Conservation (phyloP, 805 yeast species). For the Kuraishia ogatae region DNA sequence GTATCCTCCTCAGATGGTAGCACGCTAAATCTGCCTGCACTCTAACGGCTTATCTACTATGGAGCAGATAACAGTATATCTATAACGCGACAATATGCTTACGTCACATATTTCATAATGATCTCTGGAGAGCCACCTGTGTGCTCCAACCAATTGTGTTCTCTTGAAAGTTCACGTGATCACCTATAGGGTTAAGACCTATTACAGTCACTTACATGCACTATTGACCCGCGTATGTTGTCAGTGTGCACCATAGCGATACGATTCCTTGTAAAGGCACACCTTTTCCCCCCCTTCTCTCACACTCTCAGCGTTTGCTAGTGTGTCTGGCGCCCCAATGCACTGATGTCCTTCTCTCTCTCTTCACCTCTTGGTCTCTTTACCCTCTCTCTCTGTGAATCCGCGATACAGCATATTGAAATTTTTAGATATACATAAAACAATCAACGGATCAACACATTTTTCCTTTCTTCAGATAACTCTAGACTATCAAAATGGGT, state of each 20-base stretch:
- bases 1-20: too few species aligned
- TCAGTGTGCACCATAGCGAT: background rate
- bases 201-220: background rate
- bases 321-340: background rate
- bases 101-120: too few species aligned
- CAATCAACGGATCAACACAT: background rate
- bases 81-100: too few species aligned
- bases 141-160: background rate
- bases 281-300: background rate
- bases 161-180: background rate
- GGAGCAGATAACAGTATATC: too few species aligned
- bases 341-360: background rate
- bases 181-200: background rate
- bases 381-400: background rate
- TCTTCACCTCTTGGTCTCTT: background rate
- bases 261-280: background rate
- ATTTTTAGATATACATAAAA: background rate
- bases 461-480: background rate
- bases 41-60: too few species aligned
- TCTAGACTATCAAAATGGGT: constrained; percentile 61
- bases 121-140: background rate
- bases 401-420: background rate
- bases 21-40: too few species aligned
- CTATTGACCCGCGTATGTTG: background rate
- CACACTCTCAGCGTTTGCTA: background rate